Evolutionary conservation across 139 green algal genomes (phyloP).

Genomic region (Chlorella ohadii): DNA sequence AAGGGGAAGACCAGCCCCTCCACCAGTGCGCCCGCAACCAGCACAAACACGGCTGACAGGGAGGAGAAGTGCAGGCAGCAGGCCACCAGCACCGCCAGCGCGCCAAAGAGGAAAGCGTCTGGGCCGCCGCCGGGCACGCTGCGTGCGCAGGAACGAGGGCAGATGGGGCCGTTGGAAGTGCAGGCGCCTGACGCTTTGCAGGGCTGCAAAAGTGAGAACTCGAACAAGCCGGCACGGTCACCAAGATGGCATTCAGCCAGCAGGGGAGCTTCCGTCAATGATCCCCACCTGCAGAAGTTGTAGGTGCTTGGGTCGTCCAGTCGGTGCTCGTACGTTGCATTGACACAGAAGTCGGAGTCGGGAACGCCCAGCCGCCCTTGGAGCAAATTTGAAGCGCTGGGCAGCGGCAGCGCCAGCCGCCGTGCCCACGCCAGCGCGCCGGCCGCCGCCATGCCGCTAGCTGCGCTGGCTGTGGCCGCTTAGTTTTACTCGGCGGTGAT

Average conservation of each 20-base stretch:
- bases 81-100: slow-evolving; percentile 41
- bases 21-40: slow-evolving; percentile 38
- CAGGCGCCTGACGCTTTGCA: no score
- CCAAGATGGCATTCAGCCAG: not conserved
- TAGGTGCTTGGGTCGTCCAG: slow-evolving; percentile 26
- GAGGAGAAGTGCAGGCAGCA: slow-evolving; percentile 41
- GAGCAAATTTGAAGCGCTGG: no score
- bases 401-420: not conserved
- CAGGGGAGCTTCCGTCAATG: no score
- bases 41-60: slow-evolving; percentile 44
- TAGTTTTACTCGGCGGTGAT: no score
- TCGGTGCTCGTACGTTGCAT: slow-evolving; percentile 34
- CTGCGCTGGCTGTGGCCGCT: no score
- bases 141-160: not conserved
- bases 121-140: slow-evolving; percentile 14
- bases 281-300: slow-evolving; percentile 44
- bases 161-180: not conserved
- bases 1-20: slow-evolving; percentile 44
- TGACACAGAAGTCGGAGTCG: slow-evolving; percentile 3
- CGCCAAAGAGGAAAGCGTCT: slow-evolving; percentile 48
- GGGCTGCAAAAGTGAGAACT: no score
- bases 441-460: no score
- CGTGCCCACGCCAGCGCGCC: no score
- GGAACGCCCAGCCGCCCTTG: not conserved
- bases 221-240: not conserved